Evolutionary conservation across 176 grass and related monocot species (phyloP).

Genomic region (Aegilops longissima): DNA sequence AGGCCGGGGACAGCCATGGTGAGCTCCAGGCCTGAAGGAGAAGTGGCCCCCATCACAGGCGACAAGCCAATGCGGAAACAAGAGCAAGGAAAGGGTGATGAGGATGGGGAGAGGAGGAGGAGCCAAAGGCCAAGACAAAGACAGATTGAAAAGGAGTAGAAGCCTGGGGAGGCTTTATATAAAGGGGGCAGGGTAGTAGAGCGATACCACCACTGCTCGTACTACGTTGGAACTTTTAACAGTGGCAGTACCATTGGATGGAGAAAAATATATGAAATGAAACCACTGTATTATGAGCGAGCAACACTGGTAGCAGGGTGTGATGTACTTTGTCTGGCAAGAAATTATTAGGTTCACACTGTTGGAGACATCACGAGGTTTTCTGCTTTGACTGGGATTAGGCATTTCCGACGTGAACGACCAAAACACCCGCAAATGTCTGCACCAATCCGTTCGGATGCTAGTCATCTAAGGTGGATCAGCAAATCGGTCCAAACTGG

Average conservation of each 20-base stretch:
- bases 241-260: neutral
- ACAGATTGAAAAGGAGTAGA: constrained; percentile 52
- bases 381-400: constrained; percentile 33
- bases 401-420: too few relatives aligned
- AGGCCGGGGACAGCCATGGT: constrained; percentile 94
- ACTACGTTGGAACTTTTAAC: constrained; percentile 25
- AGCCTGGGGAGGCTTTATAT: constrained; percentile 49
- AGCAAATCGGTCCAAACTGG: too few relatives aligned
- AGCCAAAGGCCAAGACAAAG: constrained; percentile 44
- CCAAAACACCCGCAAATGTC: too few relatives aligned
- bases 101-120: constrained; percentile 14
- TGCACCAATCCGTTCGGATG: too few relatives aligned
- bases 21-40: constrained; percentile 77
- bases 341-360: constrained; percentile 31
- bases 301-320: constrained; percentile 16
- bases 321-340: constrained; percentile 48
- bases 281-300: neutral
- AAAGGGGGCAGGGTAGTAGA: neutral
- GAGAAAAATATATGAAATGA: neutral
- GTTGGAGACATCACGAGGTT: constrained; percentile 31
- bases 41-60: constrained; percentile 58
- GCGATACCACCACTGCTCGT: neutral
- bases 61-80: constrained; percentile 21
- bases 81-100: constrained; percentile 23
- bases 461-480: too few relatives aligned